These are phyloP conservation scores for Apiospora rasikravindrae DNA, from an alignment of 2,329 filamentous ascomycete genomes.

Conservation along the genomic window DNA sequence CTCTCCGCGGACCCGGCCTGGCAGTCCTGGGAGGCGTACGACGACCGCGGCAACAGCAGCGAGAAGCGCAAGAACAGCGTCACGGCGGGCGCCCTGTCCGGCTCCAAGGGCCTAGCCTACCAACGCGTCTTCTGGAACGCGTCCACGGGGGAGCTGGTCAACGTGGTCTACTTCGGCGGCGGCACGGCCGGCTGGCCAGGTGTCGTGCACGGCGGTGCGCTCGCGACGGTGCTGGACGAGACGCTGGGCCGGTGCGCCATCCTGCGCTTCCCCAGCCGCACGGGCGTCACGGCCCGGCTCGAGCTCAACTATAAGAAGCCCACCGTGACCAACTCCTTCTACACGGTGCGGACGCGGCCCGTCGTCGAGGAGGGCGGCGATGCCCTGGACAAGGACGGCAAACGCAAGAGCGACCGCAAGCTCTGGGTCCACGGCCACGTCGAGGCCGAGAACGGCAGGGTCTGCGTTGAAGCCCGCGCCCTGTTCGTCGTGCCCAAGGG, in stretches of 20 bases:
- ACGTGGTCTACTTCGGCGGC: slow-evolving; percentile 72
- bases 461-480: slow-evolving; percentile 63
- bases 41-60: neutral
- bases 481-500: slow-evolving; percentile 64
- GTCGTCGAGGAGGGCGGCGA: slow-evolving; percentile 37
- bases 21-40: slow-evolving; percentile 49
- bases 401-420: slow-evolving; percentile 50
- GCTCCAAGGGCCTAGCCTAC: slow-evolving; percentile 49
- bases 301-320: slow-evolving; percentile 68
- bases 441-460: slow-evolving; percentile 58
- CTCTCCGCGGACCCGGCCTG: slow-evolving; percentile 50
- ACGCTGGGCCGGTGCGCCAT: slow-evolving; percentile 68
- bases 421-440: slow-evolving; percentile 59
- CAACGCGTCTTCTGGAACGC: slow-evolving; percentile 70
- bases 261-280: slow-evolving; percentile 49
- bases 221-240: slow-evolving; percentile 74
- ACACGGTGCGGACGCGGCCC: slow-evolving; percentile 61
- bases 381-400: slow-evolving; percentile 23
- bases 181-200: slow-evolving; percentile 72
- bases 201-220: slow-evolving; percentile 72
- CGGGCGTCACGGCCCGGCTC: slow-evolving; percentile 62
- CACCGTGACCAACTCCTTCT: slow-evolving; percentile 65
- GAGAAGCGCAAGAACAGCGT: slow-evolving; percentile 34
- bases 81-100: slow-evolving; percentile 49
- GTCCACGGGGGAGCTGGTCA: slow-evolving; percentile 60